phyloP scores from a whole-genome alignment of 169 alveolate species.

The Plasmodium malariae region DNA sequence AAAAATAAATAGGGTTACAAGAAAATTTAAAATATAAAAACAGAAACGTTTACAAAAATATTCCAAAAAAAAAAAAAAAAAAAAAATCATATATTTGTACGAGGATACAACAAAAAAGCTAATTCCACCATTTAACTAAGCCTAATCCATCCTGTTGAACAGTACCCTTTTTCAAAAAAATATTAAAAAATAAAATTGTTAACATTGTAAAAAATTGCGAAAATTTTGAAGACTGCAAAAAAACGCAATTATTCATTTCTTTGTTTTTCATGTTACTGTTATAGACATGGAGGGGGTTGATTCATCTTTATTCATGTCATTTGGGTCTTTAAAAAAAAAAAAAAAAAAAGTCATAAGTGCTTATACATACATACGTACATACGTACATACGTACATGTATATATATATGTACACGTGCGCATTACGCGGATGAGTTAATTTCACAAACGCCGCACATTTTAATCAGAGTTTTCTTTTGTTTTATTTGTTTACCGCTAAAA shows the following conservation, averaged over 20 bases:
- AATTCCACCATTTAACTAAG: conserved; percentile 67
- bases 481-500: conserved; percentile 42
- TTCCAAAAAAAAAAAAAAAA: conserved; percentile 6
- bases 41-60: not conserved
- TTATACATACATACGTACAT: not conserved
- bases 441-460: not conserved
- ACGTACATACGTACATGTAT: not conserved
- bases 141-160: conserved; percentile 75
- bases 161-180: conserved; percentile 44
- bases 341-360: not conserved
- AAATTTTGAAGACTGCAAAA: too few relatives aligned
- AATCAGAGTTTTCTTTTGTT: not conserved
- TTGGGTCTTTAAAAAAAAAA: conserved; percentile 29
- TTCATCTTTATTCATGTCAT: conserved; percentile 41
- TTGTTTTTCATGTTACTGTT: conserved; percentile 28
- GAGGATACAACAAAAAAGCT: not conserved
- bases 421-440: too few relatives aligned
- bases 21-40: not conserved
- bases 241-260: too few relatives aligned
- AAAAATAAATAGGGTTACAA: not conserved
- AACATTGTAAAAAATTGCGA: too few relatives aligned
- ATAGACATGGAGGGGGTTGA: conserved; percentile 72
- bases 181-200: too few relatives aligned
- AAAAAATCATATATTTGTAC: not conserved
- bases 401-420: too few relatives aligned